Percentiles rank a stretch among this genome's conserved stretches.
These are phyloP conservation scores for Allium cepa DNA, from an alignment of 106 monocot genomes.

Conservation along the genomic window DNA sequence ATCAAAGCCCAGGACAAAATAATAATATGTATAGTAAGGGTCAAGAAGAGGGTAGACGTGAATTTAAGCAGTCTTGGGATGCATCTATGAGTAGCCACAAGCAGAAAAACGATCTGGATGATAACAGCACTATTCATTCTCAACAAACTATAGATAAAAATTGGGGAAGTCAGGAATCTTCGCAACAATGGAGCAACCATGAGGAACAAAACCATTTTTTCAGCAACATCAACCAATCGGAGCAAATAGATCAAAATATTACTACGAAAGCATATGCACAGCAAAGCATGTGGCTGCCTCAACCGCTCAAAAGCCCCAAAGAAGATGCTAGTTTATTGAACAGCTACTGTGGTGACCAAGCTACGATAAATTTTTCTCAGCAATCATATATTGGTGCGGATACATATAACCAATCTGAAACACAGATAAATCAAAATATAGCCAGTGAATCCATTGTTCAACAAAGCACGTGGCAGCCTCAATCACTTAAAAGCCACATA, in stretches of 20 bases:
- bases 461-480: conserved; percentile 8
- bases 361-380: conserved; percentile 28
- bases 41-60: conserved; percentile 8
- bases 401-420: conserved; percentile 9
- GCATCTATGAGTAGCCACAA: conserved; percentile 10
- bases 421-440: too few species aligned
- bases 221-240: neutral
- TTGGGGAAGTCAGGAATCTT: neutral
- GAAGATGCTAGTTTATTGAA: neutral
- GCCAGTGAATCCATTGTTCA: neutral
- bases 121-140: neutral
- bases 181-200: conserved; percentile 17
- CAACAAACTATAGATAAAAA: neutral
- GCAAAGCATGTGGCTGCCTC: conserved; percentile 8
- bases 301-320: conserved; percentile 10
- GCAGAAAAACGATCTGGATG: conserved; percentile 1
- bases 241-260: neutral
- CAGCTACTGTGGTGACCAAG: too few species aligned
- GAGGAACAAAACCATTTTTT: neutral
- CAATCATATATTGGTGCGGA: conserved; percentile 28
- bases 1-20: conserved; percentile 13
- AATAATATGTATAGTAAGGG: conserved; percentile 4
- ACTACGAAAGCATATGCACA: neutral
- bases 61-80: conserved; percentile 27
- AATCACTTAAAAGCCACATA: conserved; percentile 10